A percentile compares a stretch with the other conserved stretches of the same genome.
phyloP scores from a whole-genome alignment of 2,329 filamentous ascomycete genomes.

The Fusarium sp. region DNA sequence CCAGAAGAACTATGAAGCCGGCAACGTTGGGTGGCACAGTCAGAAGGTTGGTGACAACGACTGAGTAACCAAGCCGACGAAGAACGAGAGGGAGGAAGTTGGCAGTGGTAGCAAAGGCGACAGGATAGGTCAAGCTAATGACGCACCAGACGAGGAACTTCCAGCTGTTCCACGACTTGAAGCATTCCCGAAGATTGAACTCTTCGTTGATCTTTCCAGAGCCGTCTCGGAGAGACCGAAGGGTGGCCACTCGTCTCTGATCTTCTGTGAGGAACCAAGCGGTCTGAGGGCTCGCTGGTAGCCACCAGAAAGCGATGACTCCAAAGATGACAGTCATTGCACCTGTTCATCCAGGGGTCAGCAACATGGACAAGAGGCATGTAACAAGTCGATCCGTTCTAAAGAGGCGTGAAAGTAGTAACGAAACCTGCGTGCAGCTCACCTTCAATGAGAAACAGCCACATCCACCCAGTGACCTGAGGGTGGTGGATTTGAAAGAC shows the following conservation, averaged over 20 bases:
- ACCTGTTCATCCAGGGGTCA: slow-evolving; percentile 53
- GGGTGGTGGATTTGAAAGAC: slow-evolving; percentile 59
- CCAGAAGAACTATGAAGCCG: slow-evolving; percentile 59
- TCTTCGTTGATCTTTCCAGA: slow-evolving; percentile 51
- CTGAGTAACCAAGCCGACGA: slow-evolving; percentile 56
- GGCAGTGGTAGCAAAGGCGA: slow-evolving; percentile 54
- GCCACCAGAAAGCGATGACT: slow-evolving; percentile 36
- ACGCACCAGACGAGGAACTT: slow-evolving; percentile 58
- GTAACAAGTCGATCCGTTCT: not conserved
- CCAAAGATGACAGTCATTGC: slow-evolving; percentile 50
- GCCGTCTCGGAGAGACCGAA: slow-evolving; percentile 57
- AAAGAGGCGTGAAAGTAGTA: not conserved
- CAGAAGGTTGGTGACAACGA: slow-evolving; percentile 60
- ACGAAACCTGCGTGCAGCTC: slow-evolving; percentile 43
- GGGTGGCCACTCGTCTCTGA: slow-evolving; percentile 54
- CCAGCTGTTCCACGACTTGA: slow-evolving; percentile 53
- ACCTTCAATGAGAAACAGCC: slow-evolving; percentile 52
- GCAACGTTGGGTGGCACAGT: slow-evolving; percentile 62
- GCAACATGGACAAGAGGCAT: not conserved
- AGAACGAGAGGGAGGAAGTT: slow-evolving; percentile 62
- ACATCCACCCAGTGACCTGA: not conserved
- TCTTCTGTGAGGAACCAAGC: slow-evolving; percentile 55
- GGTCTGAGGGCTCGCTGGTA: slow-evolving; percentile 54
- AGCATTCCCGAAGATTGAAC: slow-evolving; percentile 56
- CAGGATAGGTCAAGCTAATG: slow-evolving; percentile 60